Conservation (phyloP, 495 filamentous ascomycete species). For the Zalerion maritima region DNA sequence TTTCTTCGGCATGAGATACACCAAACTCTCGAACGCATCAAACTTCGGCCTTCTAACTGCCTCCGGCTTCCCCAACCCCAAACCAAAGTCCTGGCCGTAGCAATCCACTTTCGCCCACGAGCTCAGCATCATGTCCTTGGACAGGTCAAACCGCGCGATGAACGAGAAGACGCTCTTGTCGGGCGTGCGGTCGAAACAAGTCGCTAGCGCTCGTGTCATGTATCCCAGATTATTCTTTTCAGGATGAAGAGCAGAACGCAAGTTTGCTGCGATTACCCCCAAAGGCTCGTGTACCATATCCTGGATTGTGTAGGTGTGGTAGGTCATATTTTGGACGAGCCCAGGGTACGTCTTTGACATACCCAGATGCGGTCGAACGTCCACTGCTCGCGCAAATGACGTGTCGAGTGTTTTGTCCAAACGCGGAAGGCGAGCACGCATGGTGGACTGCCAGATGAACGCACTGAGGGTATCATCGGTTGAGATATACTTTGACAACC, state of each 20-base stretch:
- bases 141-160: slow-evolving; percentile 16
- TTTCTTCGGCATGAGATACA: slow-evolving; percentile 31
- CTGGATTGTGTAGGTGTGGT: slow-evolving; percentile 17
- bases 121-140: slow-evolving; percentile 33
- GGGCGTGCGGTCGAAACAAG: slow-evolving; percentile 16
- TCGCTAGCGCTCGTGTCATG: slow-evolving; percentile 28
- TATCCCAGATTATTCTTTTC: slow-evolving; percentile 17
- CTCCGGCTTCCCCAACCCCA: slow-evolving; percentile 33
- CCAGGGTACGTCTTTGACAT: slow-evolving; percentile 32
- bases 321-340: slow-evolving; percentile 27
- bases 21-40: slow-evolving; percentile 27
- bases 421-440: slow-evolving; percentile 26
- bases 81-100: slow-evolving; percentile 33
- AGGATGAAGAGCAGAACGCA: slow-evolving; percentile 31
- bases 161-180: slow-evolving; percentile 19
- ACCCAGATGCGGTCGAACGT: slow-evolving; percentile 29
- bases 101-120: slow-evolving; percentile 37
- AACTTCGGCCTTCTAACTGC: slow-evolving; percentile 35
- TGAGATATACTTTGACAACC: slow-evolving; percentile 13
- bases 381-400: slow-evolving; percentile 36
- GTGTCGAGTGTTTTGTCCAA: slow-evolving; percentile 14
- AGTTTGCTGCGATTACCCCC: slow-evolving; percentile 23
- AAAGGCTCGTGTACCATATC: slow-evolving; percentile 20
- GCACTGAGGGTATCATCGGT: slow-evolving; percentile 39
- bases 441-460: slow-evolving; percentile 37